Conservation (phyloP, 1,284 basidiomycete species). For the Tylopilus orsonianus region DNA sequence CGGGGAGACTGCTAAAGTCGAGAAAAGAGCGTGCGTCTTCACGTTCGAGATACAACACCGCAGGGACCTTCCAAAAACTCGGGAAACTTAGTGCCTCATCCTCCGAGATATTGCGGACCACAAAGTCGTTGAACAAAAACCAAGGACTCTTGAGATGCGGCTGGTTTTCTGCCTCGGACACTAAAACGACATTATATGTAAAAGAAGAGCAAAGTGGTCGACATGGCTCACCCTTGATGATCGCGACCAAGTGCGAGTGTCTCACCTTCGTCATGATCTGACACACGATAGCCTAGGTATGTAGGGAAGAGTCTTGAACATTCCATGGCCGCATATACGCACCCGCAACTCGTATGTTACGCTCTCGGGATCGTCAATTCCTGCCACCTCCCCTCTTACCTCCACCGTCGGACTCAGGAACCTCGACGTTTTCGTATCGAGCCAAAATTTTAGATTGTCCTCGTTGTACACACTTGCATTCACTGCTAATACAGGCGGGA, state of each 20-base stretch:
- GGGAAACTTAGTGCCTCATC: conserved; percentile 87
- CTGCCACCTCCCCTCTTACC: conserved; percentile 58
- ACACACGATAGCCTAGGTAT: conserved; percentile 69
- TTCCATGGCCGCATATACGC: conserved; percentile 27
- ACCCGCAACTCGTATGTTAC: conserved; percentile 76
- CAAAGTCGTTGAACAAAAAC: conserved; percentile 98
- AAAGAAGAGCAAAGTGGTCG: neutral
- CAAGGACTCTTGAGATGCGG: conserved; percentile 59
- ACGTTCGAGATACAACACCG: conserved; percentile 86
- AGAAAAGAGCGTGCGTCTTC: conserved; percentile 59
- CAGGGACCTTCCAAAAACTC: conserved; percentile 92
- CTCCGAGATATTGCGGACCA: conserved; percentile 82
- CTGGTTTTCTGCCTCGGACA: conserved; percentile 61
- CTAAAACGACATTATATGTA: conserved; percentile 34
- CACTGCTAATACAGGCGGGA: conserved; percentile 87
- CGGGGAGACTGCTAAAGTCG: conserved; percentile 68
- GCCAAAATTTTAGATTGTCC: conserved; percentile 78
- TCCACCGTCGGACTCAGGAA: conserved; percentile 59
- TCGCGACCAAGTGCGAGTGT: conserved; percentile 85
- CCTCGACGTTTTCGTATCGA: conserved; percentile 47
- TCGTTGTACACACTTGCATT: conserved; percentile 83
- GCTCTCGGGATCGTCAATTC: conserved; percentile 53
- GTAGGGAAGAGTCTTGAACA: neutral
- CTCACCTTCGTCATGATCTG: conserved; percentile 80
- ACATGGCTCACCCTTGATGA: conserved; percentile 65